phyloP scores from a whole-genome alignment of 305 asterid species.

The Rubia occidens region DNA sequence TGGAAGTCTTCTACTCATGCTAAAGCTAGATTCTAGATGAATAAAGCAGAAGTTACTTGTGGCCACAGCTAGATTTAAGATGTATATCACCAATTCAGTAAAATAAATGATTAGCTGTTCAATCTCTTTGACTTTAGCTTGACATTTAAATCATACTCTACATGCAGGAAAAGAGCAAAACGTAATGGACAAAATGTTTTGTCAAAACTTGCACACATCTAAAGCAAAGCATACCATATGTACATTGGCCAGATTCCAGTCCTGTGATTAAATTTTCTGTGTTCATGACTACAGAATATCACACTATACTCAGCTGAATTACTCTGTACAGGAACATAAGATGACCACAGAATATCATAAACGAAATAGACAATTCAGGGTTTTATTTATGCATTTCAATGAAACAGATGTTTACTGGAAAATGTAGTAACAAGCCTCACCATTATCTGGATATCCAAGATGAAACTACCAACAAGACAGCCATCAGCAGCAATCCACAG shows the following conservation, averaged over 20 bases:
- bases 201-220: no score
- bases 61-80: no score
- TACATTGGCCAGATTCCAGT: no score
- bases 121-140: background rate
- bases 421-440: slow-evolving; percentile 22
- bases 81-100: background rate
- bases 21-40: background rate
- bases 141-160: background rate
- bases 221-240: no score
- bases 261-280: no score
- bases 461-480: slow-evolving; percentile 47
- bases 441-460: slow-evolving; percentile 57
- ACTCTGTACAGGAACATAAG: background rate
- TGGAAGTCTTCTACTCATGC: background rate
- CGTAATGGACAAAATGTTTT: no score
- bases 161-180: background rate
- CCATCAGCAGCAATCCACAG: slow-evolving; percentile 56
- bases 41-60: background rate
- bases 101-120: background rate
- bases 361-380: background rate
- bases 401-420: background rate
- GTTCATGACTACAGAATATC: no score
- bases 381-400: background rate
- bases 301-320: no score
- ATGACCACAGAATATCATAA: background rate